These are phyloP conservation scores for Picea sitchensis DNA, from an alignment of 75 land plant species.

Conservation along the genomic window DNA sequence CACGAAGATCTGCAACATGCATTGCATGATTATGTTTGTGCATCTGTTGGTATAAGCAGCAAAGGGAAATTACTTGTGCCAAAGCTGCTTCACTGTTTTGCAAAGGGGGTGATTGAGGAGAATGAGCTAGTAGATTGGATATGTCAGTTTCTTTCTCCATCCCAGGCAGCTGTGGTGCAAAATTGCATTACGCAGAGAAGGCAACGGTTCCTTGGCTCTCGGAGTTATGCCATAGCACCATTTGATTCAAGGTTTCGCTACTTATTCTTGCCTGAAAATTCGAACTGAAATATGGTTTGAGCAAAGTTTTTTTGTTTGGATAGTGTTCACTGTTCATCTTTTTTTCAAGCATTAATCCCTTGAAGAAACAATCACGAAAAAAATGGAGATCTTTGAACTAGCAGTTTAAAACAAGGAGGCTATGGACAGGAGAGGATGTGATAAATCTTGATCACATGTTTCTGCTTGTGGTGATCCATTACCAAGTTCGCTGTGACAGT, in stretches of 20 bases:
- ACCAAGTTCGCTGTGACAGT: neutral
- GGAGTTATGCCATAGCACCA: conserved; percentile 58
- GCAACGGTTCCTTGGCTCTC: conserved; percentile 53
- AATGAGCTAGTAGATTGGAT: conserved; percentile 64
- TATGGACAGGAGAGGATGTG: neutral
- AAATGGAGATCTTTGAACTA: neutral
- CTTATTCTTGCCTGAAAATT: conserved; percentile 53
- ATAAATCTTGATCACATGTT: conserved; percentile 1
- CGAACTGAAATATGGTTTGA: neutral
- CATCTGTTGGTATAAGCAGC: conserved; percentile 71
- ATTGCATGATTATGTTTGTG: conserved; percentile 75
- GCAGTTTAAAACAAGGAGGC: neutral
- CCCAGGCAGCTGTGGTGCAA: conserved; percentile 55
- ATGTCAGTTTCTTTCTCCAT: conserved; percentile 58
- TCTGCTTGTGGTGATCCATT: neutral
- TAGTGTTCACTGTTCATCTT: neutral
- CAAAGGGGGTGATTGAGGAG: conserved; percentile 65
- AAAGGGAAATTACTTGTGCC: conserved; percentile 80
- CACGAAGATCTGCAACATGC: conserved; percentile 53
- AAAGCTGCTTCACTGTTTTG: conserved; percentile 66
- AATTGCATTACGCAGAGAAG: conserved; percentile 57
- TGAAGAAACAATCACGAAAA: neutral
- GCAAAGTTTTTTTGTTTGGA: neutral
- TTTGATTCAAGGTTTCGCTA: conserved; percentile 81
- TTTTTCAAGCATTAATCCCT: neutral